Evolutionary conservation across 331 rosid species (phyloP), one percentile per base, ranked within the genome.

Genomic region (Erythrophleum ivorense): DNA sequence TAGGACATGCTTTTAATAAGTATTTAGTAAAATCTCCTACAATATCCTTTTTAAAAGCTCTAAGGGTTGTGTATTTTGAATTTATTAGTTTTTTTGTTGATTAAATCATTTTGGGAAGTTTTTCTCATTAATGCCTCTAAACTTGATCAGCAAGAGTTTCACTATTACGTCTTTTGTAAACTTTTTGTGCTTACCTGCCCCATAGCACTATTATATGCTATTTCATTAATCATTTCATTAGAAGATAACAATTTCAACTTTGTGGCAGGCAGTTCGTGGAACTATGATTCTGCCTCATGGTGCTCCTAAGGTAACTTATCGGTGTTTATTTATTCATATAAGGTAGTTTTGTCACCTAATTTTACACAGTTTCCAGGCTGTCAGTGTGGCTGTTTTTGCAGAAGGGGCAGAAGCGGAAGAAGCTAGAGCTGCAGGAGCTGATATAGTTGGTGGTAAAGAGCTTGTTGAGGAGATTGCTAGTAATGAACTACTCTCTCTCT

Each of bases 341-440:
- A 59, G 77, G 80, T 62, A 73, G 78, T 76, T 85, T 75, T 80
- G 52, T 78, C 78, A 55, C 84, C 84, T 88, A 84, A 86, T 76
- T 63, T 45, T 77, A 69, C 70, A 80, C 50, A 73, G 71, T 82
- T 84, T 84, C 79, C 97, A 96, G 99, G 92, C 89, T 54, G 91
- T 96, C 84, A 91, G 80, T 85, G 98, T 96, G 81, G 99, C 98
- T 78, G 94, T 92, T 87, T 96, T 96, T 94, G 99, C 99, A 84
- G 94, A 96, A 89, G 99, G 97, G 71, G 84, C 91, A 55, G 98
- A 93, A 46, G 99, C 99, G 55, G 98, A 96, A 59, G 99, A 96
- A 87, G 99, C 99, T 60, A 92, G 92, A 90, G 98, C 94, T 75
- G 97, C 97, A 40, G 99, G 98, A 82, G 99, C 97, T n/a, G 97